Evolutionary conservation across 371 early-diverging fungal species (phyloP), one percentile per base, ranked within the genome.

Genomic region (Vittaforma corneae): DNA sequence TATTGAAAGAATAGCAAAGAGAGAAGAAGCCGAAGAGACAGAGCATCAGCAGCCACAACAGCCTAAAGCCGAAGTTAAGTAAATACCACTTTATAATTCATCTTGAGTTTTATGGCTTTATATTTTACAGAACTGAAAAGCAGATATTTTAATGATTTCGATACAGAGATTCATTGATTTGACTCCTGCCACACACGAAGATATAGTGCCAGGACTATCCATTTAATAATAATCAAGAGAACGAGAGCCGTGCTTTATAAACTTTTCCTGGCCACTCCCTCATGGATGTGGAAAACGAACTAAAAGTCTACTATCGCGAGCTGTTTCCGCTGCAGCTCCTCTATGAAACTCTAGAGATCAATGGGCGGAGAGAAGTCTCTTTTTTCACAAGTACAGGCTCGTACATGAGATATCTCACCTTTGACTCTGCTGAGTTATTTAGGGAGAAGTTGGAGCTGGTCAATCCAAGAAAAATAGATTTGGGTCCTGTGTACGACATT

Each of bases 401-500:
- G 22, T 92, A 88, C 70, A 75, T 92, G 34, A 86, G 98, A 22
- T 92, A 86, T 82, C 84, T 87, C 54, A 88, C 91, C 1, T 93
- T 87, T 72, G 75, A 76, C 26, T 82, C 80, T 65, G 62, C 68
- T 0, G 84, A 84, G 6, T 87, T 85, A 22, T 82, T 97, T 35
- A 84, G 83, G 68, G 73, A 81, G n/a, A 87, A 87, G 65, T 71
- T 95, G 30, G 50, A 81, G 37, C 79, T 84, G 26, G 59, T 86
- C 20, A 81, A 80, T 55, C 95, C 95, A 3, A 78, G 82, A 56
- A 93, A 91, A 75, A 89, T 97, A 66, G 95, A 97, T 82, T 87
- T 96, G 72, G 98, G 98, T 3, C 93, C 94, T 16, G 83, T 94
- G 2, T 95, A 91, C 79, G 82, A 85, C 57, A 80, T 83, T 2